Evolutionary conservation across 2,329 filamentous ascomycete genomes (phyloP).

Genomic region (Chaetomium strumarium): DNA sequence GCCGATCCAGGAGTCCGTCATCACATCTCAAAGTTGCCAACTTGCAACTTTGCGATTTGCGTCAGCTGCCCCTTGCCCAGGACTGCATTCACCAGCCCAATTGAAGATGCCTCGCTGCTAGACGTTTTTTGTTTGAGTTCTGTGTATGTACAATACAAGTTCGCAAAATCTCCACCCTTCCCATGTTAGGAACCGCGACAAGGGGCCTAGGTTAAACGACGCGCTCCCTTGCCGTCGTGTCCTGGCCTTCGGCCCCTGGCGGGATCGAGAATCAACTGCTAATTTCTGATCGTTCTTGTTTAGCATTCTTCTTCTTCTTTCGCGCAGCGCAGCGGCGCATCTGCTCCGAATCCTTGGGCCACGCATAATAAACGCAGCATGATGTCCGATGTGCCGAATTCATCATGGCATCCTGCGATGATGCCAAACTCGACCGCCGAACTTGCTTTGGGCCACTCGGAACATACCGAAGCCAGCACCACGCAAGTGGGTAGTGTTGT

Average conservation of each 20-base stretch:
- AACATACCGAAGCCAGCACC: slow-evolving; percentile 3
- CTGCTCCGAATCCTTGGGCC: slow-evolving; percentile 9
- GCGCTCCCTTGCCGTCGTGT: slow-evolving; percentile 10
- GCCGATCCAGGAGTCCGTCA: not conserved
- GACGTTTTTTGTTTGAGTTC: slow-evolving; percentile 10
- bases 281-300: slow-evolving; percentile 5
- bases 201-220: slow-evolving; percentile 9
- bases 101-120: slow-evolving; percentile 19
- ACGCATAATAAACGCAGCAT: slow-evolving; percentile 30
- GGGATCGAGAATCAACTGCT: slow-evolving; percentile 1
- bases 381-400: slow-evolving; percentile 37
- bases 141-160: slow-evolving; percentile 19
- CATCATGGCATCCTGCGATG: slow-evolving; percentile 47
- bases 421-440: slow-evolving; percentile 39
- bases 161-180: slow-evolving; percentile 12
- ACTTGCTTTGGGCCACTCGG: slow-evolving; percentile 7
- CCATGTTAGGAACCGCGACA: slow-evolving; percentile 7
- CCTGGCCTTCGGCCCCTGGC: slow-evolving; percentile 5
- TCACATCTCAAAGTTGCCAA: slow-evolving; percentile 7
- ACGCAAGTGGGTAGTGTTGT: not conserved
- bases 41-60: slow-evolving; percentile 10
- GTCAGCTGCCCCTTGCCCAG: not conserved
- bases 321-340: slow-evolving; percentile 12
- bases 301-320: slow-evolving; percentile 16
- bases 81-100: slow-evolving; percentile 4